Percentiles rank a stretch among this genome's conserved stretches.
These are phyloP conservation scores for Punica granatum DNA, from an alignment of 345 rosid species.

Conservation along the genomic window DNA sequence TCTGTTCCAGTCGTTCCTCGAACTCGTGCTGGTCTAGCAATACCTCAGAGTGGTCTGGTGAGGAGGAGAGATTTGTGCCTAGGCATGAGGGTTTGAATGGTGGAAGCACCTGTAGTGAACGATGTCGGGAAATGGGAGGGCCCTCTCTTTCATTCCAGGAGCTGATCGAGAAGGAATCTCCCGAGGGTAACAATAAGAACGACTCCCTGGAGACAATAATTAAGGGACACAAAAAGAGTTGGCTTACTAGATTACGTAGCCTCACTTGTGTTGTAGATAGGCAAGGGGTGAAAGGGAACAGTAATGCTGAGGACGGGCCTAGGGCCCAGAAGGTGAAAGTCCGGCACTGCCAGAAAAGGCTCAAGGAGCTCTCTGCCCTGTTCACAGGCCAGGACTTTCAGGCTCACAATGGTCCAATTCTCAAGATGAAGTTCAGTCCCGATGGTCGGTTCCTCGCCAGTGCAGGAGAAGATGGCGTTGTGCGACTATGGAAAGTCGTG, in stretches of 20 bases:
- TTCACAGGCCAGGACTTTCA: conserved; percentile 62
- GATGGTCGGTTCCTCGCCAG: conserved; percentile 79
- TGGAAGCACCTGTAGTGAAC: background rate
- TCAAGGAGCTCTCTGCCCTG: conserved; percentile 70
- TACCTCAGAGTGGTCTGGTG: conserved; percentile 30
- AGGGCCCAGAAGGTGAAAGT: conserved; percentile 65
- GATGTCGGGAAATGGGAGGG: background rate
- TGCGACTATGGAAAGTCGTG: conserved; percentile 60
- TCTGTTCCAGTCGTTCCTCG: conserved; percentile 39
- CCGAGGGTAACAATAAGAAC: conserved; percentile 18
- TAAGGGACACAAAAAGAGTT: conserved; percentile 44
- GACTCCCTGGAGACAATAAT: conserved; percentile 17
- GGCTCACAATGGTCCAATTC: conserved; percentile 67
- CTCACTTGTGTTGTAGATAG: conserved; percentile 44
- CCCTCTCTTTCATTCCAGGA: conserved; percentile 19
- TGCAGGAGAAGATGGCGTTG: conserved; percentile 62
- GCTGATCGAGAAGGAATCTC: conserved; percentile 7
- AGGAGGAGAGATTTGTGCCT: conserved; percentile 6
- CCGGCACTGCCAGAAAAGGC: conserved; percentile 42
- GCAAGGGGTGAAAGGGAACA: conserved; percentile 26
- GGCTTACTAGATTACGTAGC: conserved; percentile 56
- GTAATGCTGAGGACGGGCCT: conserved; percentile 19
- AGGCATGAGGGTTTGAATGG: background rate
- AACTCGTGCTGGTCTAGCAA: conserved; percentile 30
- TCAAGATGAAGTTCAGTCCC: conserved; percentile 74